Percentiles rank a stretch among this genome's conserved stretches.
These are phyloP conservation scores for Medakamo hakoo DNA, from an alignment of 139 green algal species.

Conservation along the genomic window DNA sequence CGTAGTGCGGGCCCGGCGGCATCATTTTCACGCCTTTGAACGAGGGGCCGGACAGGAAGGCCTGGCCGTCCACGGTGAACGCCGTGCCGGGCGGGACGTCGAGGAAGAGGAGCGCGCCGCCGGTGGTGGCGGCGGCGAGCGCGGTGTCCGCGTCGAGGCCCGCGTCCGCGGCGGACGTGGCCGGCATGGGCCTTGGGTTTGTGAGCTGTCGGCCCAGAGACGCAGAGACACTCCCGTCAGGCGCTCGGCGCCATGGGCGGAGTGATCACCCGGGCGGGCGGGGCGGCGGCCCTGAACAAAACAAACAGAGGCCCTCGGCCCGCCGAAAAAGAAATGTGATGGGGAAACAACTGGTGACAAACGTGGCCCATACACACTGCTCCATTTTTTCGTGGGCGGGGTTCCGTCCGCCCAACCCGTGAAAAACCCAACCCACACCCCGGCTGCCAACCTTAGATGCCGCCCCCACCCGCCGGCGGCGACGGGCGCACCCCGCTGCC, in stretches of 20 bases:
- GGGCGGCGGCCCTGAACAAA: no score
- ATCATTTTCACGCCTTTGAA: slow-evolving; percentile 88
- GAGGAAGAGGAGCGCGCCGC: slow-evolving; percentile 53
- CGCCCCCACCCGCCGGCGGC: neutral
- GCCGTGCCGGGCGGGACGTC: slow-evolving; percentile 43
- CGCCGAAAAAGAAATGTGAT: no score
- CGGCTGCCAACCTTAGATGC: neutral
- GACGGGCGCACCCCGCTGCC: neutral
- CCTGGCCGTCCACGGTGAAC: slow-evolving; percentile 69
- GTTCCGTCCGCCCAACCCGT: neutral
- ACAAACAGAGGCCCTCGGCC: no score
- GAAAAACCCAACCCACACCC: neutral
- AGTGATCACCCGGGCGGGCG: no score
- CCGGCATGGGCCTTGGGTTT: no score
- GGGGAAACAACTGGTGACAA: no score
- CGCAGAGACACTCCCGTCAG: neutral
- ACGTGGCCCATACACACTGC: no score
- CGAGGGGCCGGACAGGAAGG: slow-evolving; percentile 47
- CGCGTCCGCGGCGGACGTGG: slow-evolving; percentile 26
- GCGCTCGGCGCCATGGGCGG: no score
- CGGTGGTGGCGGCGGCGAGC: slow-evolving; percentile 25
- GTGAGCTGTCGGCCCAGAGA: no score
- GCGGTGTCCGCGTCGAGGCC: slow-evolving; percentile 42
- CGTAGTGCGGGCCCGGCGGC: slow-evolving; percentile 63
- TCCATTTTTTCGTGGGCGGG: no score